Percentiles rank a stretch among this genome's conserved stretches.
Evolutionary conservation across 2,329 filamentous ascomycete species (phyloP).

Genomic region (Aspergillus glaucus): DNA sequence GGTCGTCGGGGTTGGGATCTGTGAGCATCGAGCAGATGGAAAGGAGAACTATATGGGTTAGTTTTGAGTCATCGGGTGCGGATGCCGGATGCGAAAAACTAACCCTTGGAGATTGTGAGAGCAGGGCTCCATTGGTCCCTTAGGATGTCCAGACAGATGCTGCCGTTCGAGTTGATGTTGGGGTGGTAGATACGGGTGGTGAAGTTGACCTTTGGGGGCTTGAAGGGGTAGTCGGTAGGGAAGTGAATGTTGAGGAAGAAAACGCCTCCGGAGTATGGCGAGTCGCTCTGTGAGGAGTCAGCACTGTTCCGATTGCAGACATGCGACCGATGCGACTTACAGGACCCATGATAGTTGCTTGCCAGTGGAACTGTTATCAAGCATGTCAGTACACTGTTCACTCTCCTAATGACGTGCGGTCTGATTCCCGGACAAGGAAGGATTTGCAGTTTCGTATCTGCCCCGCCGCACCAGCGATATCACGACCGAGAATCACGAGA

Average conservation of each 20-base stretch:
- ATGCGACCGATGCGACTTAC: conserved; percentile 51
- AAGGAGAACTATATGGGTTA: conserved; percentile 63
- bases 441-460: conserved; percentile 3
- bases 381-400: conserved; percentile 18
- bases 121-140: conserved; percentile 99
- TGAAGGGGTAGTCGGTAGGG: conserved; percentile 99
- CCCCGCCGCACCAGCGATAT: conserved; percentile 15
- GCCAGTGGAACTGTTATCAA: conserved; percentile 84
- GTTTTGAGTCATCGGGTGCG: background rate
- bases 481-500: conserved; percentile 8
- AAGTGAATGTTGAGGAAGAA: conserved; percentile 99
- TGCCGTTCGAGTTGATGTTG: conserved; percentile 99
- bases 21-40: conserved; percentile 99
- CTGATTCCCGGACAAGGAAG: background rate
- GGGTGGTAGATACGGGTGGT: conserved; percentile 99
- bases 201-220: conserved; percentile 99
- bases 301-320: conserved; percentile 10
- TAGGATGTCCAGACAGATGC: conserved; percentile 96
- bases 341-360: conserved; percentile 99
- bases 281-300: conserved; percentile 65
- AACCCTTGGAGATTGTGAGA: conserved; percentile 97
- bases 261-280: conserved; percentile 94
- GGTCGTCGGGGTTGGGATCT: conserved; percentile 98
- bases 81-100: conserved; percentile 10
- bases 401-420: background rate